Evolutionary conservation across 495 filamentous ascomycete genomes (phyloP).

Genomic region (Annulohypoxylon nitens): DNA sequence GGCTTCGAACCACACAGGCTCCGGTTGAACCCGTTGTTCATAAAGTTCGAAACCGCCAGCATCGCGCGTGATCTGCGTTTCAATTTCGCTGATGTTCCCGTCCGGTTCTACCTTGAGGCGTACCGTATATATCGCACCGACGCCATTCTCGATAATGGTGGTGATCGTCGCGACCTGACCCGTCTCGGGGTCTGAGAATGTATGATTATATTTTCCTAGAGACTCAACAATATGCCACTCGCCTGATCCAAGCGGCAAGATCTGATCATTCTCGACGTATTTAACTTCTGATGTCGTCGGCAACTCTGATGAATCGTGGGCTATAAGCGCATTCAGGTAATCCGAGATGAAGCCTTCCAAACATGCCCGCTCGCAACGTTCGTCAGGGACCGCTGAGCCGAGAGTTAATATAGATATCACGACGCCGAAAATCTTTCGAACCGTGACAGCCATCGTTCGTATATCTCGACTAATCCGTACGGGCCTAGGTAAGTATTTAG

Average conservation of each 20-base stretch:
- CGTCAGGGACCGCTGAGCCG: not conserved
- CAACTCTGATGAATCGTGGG: slow-evolving; percentile 40
- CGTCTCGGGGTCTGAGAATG: slow-evolving; percentile 45
- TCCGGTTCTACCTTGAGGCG: slow-evolving; percentile 48
- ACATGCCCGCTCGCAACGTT: slow-evolving; percentile 36
- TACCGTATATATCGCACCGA: slow-evolving; percentile 38
- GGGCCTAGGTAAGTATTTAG: not conserved
- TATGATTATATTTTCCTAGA: slow-evolving; percentile 45
- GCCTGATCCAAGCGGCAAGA: slow-evolving; percentile 41
- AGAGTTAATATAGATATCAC: slow-evolving; percentile 18
- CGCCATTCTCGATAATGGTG: slow-evolving; percentile 45
- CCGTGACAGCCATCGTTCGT: slow-evolving; percentile 13
- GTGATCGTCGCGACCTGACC: slow-evolving; percentile 47
- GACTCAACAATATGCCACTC: slow-evolving; percentile 45
- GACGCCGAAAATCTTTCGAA: slow-evolving; percentile 24
- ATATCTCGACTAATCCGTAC: not conserved
- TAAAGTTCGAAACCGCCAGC: slow-evolving; percentile 29
- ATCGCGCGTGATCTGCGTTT: slow-evolving; percentile 46
- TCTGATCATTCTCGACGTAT: slow-evolving; percentile 47
- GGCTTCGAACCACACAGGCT: slow-evolving; percentile 42
- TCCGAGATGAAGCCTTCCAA: slow-evolving; percentile 40
- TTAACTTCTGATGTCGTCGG: slow-evolving; percentile 35
- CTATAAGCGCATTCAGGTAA: slow-evolving; percentile 41
- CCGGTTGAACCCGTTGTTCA: slow-evolving; percentile 40
- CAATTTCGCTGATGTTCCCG: slow-evolving; percentile 44